Percentiles rank a stretch among this genome's conserved stretches.
These are phyloP conservation scores for Arthrinium puccinioides DNA, from an alignment of 2,329 filamentous ascomycete genomes.

Conservation along the genomic window DNA sequence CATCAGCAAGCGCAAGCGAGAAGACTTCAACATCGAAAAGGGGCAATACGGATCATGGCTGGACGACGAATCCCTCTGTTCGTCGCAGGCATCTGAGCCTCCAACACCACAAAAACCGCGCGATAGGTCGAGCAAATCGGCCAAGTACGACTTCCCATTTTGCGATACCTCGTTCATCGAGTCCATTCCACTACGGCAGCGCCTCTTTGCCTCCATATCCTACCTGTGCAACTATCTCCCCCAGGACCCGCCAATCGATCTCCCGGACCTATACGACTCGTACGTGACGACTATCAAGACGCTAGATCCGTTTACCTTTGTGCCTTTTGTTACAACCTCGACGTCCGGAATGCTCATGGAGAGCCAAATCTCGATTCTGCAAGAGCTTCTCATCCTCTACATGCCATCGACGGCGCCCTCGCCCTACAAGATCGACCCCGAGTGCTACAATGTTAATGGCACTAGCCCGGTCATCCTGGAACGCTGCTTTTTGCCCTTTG, in stretches of 20 bases:
- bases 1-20: slow-evolving; percentile 42
- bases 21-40: slow-evolving; percentile 49
- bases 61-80: slow-evolving; percentile 43
- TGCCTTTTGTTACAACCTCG: slow-evolving; percentile 39
- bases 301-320: slow-evolving; percentile 51
- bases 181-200: slow-evolving; percentile 54
- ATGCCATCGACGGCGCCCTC: slow-evolving; percentile 34
- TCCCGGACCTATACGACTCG: slow-evolving; percentile 51
- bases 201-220: slow-evolving; percentile 52
- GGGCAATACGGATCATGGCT: slow-evolving; percentile 54
- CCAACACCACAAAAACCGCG: slow-evolving; percentile 32
- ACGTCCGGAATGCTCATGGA: slow-evolving; percentile 27
- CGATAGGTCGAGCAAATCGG: slow-evolving; percentile 16
- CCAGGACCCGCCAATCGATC: slow-evolving; percentile 25
- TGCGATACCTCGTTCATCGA: slow-evolving; percentile 37
- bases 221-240: slow-evolving; percentile 39
- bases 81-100: slow-evolving; percentile 38
- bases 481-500: slow-evolving; percentile 56
- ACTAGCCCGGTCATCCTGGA: slow-evolving; percentile 40
- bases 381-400: slow-evolving; percentile 34
- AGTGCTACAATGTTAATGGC: slow-evolving; percentile 26
- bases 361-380: slow-evolving; percentile 36
- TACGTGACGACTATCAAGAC: slow-evolving; percentile 49
- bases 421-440: slow-evolving; percentile 31
- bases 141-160: slow-evolving; percentile 28